phyloP scores from a whole-genome alignment of 441 rosid genomes.

The Theobroma grandiflorum region DNA sequence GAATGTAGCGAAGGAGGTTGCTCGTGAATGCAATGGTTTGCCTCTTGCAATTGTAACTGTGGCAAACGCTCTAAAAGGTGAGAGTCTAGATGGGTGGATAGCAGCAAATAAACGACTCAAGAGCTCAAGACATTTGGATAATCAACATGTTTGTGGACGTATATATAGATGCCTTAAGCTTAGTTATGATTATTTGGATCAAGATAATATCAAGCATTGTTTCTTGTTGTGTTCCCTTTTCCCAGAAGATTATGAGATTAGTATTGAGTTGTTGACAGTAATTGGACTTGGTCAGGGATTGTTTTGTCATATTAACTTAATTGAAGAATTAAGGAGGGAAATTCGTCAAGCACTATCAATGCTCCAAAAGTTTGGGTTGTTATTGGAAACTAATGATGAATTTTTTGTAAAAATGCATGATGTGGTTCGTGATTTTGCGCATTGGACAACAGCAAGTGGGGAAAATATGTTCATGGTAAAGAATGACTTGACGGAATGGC shows the following conservation, averaged over 20 bases:
- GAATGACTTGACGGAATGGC: too few species aligned
- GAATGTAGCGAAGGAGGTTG: constrained; percentile 1
- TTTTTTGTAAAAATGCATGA: not conserved
- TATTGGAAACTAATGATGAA: not conserved
- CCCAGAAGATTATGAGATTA: not conserved
- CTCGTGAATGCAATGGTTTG: not conserved
- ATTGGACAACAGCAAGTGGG: too few species aligned
- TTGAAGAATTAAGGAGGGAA: not conserved
- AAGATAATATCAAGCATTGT: not conserved
- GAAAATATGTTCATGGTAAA: too few species aligned
- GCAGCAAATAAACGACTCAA: not conserved
- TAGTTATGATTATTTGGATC: not conserved
- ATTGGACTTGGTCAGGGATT: not conserved
- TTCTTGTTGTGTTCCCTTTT: not conserved
- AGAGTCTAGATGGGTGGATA: not conserved
- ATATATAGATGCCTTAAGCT: not conserved
- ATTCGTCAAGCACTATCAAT: not conserved
- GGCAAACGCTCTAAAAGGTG: not conserved
- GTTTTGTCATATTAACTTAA: not conserved
- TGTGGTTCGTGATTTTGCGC: not conserved
- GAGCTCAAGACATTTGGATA: not conserved
- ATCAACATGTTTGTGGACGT: not conserved
- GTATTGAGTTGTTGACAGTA: not conserved
- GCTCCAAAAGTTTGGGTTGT: not conserved
- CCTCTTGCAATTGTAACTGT: not conserved